These are phyloP conservation scores for Penicillium herquei DNA, from an alignment of 495 filamentous ascomycete genomes.

Conservation along the genomic window DNA sequence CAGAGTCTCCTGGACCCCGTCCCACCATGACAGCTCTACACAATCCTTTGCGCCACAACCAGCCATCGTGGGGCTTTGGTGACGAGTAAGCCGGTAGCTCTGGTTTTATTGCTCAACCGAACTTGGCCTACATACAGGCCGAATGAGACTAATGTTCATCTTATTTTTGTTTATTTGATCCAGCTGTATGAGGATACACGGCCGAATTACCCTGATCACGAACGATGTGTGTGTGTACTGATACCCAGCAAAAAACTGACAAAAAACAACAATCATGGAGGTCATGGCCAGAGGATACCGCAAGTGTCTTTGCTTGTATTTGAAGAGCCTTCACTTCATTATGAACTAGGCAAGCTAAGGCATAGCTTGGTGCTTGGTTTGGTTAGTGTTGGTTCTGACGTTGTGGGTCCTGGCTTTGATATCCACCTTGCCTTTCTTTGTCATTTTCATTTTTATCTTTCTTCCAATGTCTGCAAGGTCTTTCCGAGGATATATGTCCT, in stretches of 20 bases:
- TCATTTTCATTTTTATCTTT: constrained; percentile 7
- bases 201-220: constrained; percentile 18
- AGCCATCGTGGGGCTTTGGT: constrained; percentile 26
- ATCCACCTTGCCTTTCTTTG: constrained; percentile 3
- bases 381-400: neutral
- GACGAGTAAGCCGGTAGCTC: constrained; percentile 11
- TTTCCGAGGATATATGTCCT: neutral
- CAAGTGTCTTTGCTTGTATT: neutral
- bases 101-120: neutral
- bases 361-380: neutral
- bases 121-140: neutral
- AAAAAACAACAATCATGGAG: constrained; percentile 7
- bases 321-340: neutral
- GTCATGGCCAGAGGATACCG: neutral
- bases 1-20: constrained; percentile 53
- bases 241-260: constrained; percentile 22
- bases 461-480: constrained; percentile 1
- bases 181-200: constrained; percentile 30
- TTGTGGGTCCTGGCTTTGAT: neutral
- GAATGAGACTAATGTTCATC: constrained; percentile 10
- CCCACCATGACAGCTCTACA: constrained; percentile 22
- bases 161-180: constrained; percentile 21
- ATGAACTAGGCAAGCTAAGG: neutral
- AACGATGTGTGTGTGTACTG: constrained; percentile 29
- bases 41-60: constrained; percentile 22